Base-by-base conservation (phyloP, 202 grass and related monocot species). In the Cymbopogon flexuosus region DNA sequence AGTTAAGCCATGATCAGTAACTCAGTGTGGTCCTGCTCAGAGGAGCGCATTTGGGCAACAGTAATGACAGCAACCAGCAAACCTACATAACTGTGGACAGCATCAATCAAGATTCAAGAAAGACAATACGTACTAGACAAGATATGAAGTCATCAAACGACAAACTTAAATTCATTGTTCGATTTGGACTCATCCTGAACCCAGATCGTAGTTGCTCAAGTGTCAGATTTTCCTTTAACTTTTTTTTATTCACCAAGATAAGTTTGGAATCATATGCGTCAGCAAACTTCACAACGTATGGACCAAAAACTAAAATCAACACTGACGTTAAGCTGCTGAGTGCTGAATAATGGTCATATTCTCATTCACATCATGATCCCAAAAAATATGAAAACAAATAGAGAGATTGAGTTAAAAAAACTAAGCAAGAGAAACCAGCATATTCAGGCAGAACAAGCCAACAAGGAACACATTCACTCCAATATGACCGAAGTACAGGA, bases 271-370 rank as follows among this genome's bases (percentile, higher is more conserved):
- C 45, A 65, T 49, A 15, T 16, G 60, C 59, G 5, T 52, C 80
- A 54, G 14, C 43, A 39, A 18, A 24, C 18, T 37, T 79, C 41
- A 40, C 64, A 79, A 18, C 2, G 24, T 16, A 56, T 15, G 62
- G 18, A 79, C 52, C n/a, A 57, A 22, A 60, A 56, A 68, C 13
- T 40, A 52, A 62, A 73, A 73, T 64, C 30, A 72, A 65, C 19
- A 36, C 24, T 24, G 35, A 66, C n/a, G 12, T 41, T 33, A 58
- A 73, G 18, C 35, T 58, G 18, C n/a, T n/a, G n/a, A n/a, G n/a
- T n/a, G n/a, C n/a, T n/a, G n/a, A n/a, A n/a, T n/a, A n/a, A 12
- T n/a, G 72, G 62, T 4, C 10, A 72, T 70, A 70, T 6, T 43
- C 27, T 12, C 10, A 29, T 69, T 79, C 5, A 41, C 34, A 47